A percentile compares a stretch with the other conserved stretches of the same genome.
Conservation (phyloP, 257 asterid genomes). For the Solanum arcanum region DNA sequence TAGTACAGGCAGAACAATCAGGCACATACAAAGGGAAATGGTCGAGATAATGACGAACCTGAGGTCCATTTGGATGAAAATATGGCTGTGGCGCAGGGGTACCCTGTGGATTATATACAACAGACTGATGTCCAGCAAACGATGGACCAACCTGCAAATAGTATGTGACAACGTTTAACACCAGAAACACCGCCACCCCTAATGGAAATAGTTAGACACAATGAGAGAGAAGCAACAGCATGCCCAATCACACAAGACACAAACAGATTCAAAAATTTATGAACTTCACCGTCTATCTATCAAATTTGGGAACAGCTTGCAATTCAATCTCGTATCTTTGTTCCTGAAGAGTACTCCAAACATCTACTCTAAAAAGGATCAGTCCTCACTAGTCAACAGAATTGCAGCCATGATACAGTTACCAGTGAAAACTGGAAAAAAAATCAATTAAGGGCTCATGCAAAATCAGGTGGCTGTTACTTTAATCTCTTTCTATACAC, state of each 20-base stretch:
- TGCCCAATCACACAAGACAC: not conserved
- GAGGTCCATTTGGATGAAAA: constrained; percentile 87
- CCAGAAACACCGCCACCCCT: not conserved
- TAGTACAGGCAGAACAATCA: not conserved
- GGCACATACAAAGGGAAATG: not conserved
- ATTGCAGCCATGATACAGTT: not conserved
- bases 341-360: not conserved
- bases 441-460: not conserved
- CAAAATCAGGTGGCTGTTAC: not conserved
- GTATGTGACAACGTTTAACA: not conserved
- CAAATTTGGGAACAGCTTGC: not conserved
- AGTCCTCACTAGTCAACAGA: not conserved
- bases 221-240: not conserved
- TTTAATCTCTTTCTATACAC: not conserved
- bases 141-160: constrained; percentile 62
- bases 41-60: constrained; percentile 35
- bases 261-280: not conserved
- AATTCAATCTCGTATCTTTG: not conserved
- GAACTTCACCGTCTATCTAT: not conserved
- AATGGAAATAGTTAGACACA: not conserved
- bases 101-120: constrained; percentile 70
- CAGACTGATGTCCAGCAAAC: constrained; percentile 58
- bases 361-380: not conserved
- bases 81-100: constrained; percentile 58
- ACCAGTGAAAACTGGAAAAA: not conserved